Conservation (phyloP, 2,329 filamentous ascomycete species). For the Arachnomyces sp. region DNA sequence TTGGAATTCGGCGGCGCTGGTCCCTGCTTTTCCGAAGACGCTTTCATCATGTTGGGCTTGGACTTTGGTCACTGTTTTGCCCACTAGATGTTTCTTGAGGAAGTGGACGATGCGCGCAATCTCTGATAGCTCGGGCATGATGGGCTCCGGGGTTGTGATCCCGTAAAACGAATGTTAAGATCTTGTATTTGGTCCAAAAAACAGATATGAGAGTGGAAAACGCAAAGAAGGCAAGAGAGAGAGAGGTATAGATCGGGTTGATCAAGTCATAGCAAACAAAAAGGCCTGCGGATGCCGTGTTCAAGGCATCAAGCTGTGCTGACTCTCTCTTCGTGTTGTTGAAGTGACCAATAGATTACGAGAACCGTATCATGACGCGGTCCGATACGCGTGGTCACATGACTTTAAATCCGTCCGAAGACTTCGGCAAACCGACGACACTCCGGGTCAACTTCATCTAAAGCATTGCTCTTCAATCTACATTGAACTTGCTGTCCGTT, state of each 20-base stretch:
- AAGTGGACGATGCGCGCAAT: constrained; percentile 82
- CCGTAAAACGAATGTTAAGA: too few relatives aligned
- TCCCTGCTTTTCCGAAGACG: constrained; percentile 86
- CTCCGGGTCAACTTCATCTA: too few relatives aligned
- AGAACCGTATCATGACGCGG: constrained; percentile 10
- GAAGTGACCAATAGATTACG: too few relatives aligned
- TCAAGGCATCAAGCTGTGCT: too few relatives aligned
- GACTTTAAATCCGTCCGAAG: constrained; percentile 8
- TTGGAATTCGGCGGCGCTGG: constrained; percentile 64
- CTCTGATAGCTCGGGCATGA: constrained; percentile 46
- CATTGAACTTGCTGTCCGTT: too few relatives aligned
- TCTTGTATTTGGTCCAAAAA: neutral
- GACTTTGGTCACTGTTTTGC: constrained; percentile 65
- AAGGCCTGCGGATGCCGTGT: too few relatives aligned
- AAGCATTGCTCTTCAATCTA: too few relatives aligned
- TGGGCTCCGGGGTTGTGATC: constrained; percentile 2
- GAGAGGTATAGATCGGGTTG: neutral
- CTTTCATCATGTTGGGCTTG: constrained; percentile 69
- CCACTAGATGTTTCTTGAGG: constrained; percentile 72
- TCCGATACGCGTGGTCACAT: constrained; percentile 22
- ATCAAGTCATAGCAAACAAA: neutral
- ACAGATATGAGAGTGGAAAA: neutral
- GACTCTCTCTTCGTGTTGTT: too few relatives aligned
- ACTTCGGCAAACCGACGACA: neutral
- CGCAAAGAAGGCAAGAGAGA: neutral